These are phyloP conservation scores for Magnolia kwangsiensis DNA, from an alignment of 164 flowering plant species.

Conservation along the genomic window DNA sequence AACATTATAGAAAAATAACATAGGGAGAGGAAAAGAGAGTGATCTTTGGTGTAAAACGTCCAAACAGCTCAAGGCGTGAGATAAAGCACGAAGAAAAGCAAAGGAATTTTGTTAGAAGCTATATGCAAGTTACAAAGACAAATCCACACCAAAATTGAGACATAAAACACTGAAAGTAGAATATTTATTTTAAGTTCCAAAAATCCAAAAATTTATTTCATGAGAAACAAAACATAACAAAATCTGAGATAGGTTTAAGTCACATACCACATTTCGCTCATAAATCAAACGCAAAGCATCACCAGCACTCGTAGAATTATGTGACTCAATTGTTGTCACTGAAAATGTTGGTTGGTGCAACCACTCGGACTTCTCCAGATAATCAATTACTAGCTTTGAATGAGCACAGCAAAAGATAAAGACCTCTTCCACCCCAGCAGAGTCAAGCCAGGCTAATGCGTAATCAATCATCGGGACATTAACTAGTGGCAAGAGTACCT, in stretches of 20 bases:
- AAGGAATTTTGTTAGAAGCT: background rate
- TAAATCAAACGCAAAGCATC: constrained; percentile 90
- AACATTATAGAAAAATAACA: too few species aligned
- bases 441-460: constrained; percentile 91
- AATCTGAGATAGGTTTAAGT: background rate
- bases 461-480: constrained; percentile 92
- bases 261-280: constrained; percentile 78
- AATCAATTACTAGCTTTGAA: constrained; percentile 72
- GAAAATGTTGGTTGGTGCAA: constrained; percentile 56
- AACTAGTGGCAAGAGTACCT: constrained; percentile 86
- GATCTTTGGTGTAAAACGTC: background rate
- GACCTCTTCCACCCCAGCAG: constrained; percentile 93
- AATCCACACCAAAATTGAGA: background rate
- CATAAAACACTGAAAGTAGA: background rate
- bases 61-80: background rate
- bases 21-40: too few species aligned
- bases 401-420: constrained; percentile 95
- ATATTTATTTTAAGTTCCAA: background rate
- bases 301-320: constrained; percentile 78
- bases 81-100: background rate
- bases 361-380: constrained; percentile 78
- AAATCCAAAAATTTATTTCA: background rate
- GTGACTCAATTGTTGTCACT: constrained; percentile 74
- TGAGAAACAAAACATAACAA: background rate
- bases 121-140: background rate